A percentile compares a stretch with the other conserved stretches of the same genome.
Conservation (phyloP, 2,329 filamentous ascomycete species). For the Chalaropsis ovoidea region DNA sequence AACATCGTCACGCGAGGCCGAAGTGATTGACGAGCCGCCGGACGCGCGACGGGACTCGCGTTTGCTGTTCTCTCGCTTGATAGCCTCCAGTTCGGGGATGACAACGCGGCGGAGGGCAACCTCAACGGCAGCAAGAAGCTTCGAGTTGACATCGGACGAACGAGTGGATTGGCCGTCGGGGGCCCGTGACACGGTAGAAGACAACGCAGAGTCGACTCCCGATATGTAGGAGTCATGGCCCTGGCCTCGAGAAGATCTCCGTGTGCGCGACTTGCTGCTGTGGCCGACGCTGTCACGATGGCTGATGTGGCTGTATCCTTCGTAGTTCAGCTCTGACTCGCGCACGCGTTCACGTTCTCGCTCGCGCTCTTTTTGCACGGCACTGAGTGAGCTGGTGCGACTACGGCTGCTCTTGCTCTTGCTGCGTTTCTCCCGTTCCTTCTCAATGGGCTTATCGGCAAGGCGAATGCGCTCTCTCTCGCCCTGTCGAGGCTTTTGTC, state of each 20-base stretch:
- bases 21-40: conserved; percentile 46
- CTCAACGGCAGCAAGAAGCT: conserved; percentile 80
- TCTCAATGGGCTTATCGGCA: conserved; percentile 30
- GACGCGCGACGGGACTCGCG: conserved; percentile 59
- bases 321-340: conserved; percentile 15
- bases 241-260: conserved; percentile 36
- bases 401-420: conserved; percentile 33
- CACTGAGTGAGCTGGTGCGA: conserved; percentile 28
- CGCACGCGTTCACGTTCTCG: conserved; percentile 13
- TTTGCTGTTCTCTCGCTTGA: conserved; percentile 82
- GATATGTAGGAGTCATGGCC: conserved; percentile 46
- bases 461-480: conserved; percentile 24
- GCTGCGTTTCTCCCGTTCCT: conserved; percentile 40
- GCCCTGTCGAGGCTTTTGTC: conserved; percentile 38
- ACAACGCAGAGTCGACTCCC: conserved; percentile 46
- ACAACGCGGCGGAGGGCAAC: conserved; percentile 85
- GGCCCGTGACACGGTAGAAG: conserved; percentile 44
- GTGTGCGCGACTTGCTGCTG: conserved; percentile 18
- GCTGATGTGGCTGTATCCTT: conserved; percentile 19
- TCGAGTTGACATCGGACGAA: conserved; percentile 65
- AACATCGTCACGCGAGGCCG: conserved; percentile 44
- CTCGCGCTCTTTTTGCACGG: conserved; percentile 28
- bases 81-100: conserved; percentile 77
- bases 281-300: conserved; percentile 22
- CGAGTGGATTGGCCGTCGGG: conserved; percentile 47